Conservation (phyloP, 2,329 filamentous ascomycete genomes). For the Falciphora oryzae region DNA sequence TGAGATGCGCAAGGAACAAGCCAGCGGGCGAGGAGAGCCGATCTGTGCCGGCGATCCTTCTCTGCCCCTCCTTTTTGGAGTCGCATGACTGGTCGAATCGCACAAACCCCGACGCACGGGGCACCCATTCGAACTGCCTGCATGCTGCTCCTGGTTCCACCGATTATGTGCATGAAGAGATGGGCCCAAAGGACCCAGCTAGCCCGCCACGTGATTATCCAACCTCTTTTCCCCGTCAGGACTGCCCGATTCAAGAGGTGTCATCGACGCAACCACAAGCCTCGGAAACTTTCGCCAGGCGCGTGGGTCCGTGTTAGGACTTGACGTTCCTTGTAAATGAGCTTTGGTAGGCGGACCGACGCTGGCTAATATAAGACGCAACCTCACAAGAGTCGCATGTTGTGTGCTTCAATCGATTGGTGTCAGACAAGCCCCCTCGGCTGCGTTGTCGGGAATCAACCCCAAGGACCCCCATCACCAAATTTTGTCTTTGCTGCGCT, state of each 20-base stretch:
- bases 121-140: not conserved
- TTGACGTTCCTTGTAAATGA: too few relatives aligned
- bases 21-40: not conserved
- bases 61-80: not conserved
- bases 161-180: not conserved
- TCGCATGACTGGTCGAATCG: not conserved
- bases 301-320: too few relatives aligned
- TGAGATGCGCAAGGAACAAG: not conserved
- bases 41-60: not conserved
- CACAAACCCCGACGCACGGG: not conserved
- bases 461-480: not conserved
- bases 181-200: not conserved
- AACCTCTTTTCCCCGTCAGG: not conserved
- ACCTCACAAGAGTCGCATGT: too few relatives aligned
- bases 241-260: not conserved
- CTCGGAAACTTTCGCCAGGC: too few relatives aligned
- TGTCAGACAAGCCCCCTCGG: too few relatives aligned
- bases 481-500: not conserved
- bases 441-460: not conserved
- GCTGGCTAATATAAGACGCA: too few relatives aligned
- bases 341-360: too few relatives aligned
- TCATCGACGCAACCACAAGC: not conserved
- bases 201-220: not conserved
- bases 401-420: too few relatives aligned
- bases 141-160: not conserved